Conservation (phyloP, 257 asterid genomes). For the Cruciata laevipes region DNA sequence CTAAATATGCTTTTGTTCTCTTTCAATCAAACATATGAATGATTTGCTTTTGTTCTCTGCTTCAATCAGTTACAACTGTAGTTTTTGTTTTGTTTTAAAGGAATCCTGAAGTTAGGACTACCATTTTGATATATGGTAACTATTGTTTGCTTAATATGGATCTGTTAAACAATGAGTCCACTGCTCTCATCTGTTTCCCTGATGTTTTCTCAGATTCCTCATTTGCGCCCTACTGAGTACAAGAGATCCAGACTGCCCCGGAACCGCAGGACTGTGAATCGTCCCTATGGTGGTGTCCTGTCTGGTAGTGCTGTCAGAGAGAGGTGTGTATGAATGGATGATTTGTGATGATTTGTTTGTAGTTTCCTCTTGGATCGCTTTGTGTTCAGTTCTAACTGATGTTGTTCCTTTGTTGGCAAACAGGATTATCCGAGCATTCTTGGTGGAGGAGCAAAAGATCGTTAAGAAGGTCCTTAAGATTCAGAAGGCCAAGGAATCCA, state of each 20-base stretch:
- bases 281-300: conserved; percentile 65
- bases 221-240: conserved; percentile 68
- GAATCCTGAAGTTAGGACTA: neutral
- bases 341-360: neutral
- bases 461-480: conserved; percentile 74
- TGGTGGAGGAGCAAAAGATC: conserved; percentile 67
- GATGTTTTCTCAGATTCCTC: conserved; percentile 45
- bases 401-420: neutral
- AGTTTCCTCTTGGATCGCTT: neutral
- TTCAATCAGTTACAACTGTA: too few species aligned
- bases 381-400: neutral
- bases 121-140: neutral
- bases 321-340: conserved; percentile 34
- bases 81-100: too few species aligned
- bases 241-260: conserved; percentile 65
- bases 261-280: conserved; percentile 70
- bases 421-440: conserved; percentile 67
- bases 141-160: neutral
- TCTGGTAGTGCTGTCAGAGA: conserved; percentile 67
- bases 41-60: neutral
- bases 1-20: neutral
- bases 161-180: neutral
- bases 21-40: too few species aligned
- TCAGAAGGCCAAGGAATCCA: conserved; percentile 41
- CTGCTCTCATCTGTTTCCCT: conserved; percentile 8